Base-by-base conservation (phyloP, 306 rosid genomes). In the Cyclanthera cordifolia region DNA sequence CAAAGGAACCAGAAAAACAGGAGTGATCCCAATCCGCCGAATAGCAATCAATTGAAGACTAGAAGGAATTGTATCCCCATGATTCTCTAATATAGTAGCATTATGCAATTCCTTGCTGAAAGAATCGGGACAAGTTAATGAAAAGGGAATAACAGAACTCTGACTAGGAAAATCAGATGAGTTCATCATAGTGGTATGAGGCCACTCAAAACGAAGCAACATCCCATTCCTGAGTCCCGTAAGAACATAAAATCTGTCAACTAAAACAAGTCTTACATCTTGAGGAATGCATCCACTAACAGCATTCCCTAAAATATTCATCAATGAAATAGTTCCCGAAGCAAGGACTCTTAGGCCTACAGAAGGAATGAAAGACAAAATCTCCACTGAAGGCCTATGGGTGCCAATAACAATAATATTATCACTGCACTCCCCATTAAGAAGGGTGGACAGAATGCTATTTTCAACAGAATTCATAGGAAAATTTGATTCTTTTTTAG, bases 171-270 rank as follows among this genome's bases (percentile, higher is more conserved):
- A 72, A 52, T 80, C 85, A 30, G 75, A 80, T 7, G 69, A 49
- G 32, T 74, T 47, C 65, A 69, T 54, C 67, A 65, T 43, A 53
- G 80, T 72, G 55, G 71, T 25, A 70, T 34, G 60, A 69, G 95
- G 96, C 93, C 95, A 92, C 75, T 89, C 96, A 73, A 92, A 92
- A 47, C 98, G 90, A 77, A 92, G 95, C 57, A 92, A 82, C 95
- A 92, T 87, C 64, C 95, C 98, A 76, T 89, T 92, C 87, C 96
- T 84, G 82, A 92, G 80, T 53, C 98, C 98, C 66, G 90, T 84
- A 71, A 92, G 89, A 69, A 92, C 76, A 81, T 92, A 92, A 67
- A 77, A 79, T 77, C 82, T 83, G 66, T 85, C 95, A 74, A 84
- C 93, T 69, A 59, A 83, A 70, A 92, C 96, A 77, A 92, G 95